A percentile compares a stretch with the other conserved stretches of the same genome.
Evolutionary conservation across 371 early-diverging fungal genomes (phyloP).

Genomic region (Mortierella sp.): DNA sequence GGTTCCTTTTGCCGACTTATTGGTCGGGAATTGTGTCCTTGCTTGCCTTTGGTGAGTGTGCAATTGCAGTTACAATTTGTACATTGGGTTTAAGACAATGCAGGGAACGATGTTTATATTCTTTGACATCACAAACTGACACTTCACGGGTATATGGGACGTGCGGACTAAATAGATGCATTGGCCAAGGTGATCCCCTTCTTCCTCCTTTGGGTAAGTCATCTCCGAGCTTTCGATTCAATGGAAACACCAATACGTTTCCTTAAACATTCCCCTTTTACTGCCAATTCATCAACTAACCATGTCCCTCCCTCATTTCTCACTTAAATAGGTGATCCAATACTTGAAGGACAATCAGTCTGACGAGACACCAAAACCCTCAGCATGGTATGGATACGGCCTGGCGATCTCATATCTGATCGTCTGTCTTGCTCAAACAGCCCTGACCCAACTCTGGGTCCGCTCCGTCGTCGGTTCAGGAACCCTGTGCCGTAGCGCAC

Average conservation of each 20-base stretch:
- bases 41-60: slow-evolving; percentile 17
- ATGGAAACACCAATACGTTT: neutral
- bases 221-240: neutral
- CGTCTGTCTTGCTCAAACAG: slow-evolving; percentile 20
- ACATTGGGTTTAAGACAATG: neutral
- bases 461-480: slow-evolving; percentile 41
- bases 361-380: slow-evolving; percentile 16
- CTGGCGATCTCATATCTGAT: slow-evolving; percentile 31
- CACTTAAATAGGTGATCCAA: slow-evolving; percentile 30
- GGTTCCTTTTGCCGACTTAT: slow-evolving; percentile 30
- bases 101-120: neutral
- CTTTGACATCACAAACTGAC: neutral
- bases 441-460: slow-evolving; percentile 33
- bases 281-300: neutral
- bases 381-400: slow-evolving; percentile 49
- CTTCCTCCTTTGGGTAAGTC: slow-evolving; percentile 21
- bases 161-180: slow-evolving; percentile 10
- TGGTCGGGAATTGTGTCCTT: slow-evolving; percentile 29
- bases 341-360: slow-evolving; percentile 28
- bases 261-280: neutral
- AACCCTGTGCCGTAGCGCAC: slow-evolving; percentile 59
- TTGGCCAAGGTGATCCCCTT: slow-evolving; percentile 7
- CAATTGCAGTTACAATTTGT: neutral
- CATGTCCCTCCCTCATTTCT: neutral
- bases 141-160: neutral